Evolutionary conservation across 2,329 filamentous ascomycete species (phyloP).

Genomic region (Penicillium sp.): DNA sequence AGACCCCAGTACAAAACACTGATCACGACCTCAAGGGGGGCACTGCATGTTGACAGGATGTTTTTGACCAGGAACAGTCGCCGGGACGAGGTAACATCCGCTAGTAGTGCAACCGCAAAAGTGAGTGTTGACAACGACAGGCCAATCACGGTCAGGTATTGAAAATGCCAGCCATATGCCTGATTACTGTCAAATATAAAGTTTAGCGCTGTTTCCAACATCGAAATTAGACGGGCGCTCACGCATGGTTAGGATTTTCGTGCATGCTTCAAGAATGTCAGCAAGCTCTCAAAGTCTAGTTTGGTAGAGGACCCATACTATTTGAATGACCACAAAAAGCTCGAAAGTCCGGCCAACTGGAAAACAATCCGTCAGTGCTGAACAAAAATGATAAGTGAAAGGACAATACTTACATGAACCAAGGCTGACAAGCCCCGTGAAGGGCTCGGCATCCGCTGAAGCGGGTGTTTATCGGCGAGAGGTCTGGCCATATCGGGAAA

Average conservation of each 20-base stretch:
- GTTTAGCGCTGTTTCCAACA: not conserved
- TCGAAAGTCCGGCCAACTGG: conserved; percentile 39
- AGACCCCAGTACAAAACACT: conserved; percentile 61
- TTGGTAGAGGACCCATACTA: conserved; percentile 34
- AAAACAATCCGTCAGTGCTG: not conserved
- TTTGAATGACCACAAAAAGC: conserved; percentile 45
- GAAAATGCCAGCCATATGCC: conserved; percentile 64
- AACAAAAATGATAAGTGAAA: not conserved
- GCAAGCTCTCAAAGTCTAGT: not conserved
- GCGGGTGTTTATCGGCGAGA: conserved; percentile 37
- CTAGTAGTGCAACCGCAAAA: conserved; percentile 52
- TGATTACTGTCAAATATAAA: conserved; percentile 43
- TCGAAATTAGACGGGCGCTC: conserved; percentile 1
- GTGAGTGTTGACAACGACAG: conserved; percentile 55
- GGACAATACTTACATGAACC: conserved; percentile 37
- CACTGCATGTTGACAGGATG: conserved; percentile 53
- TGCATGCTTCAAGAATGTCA: conserved; percentile 32
- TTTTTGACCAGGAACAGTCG: conserved; percentile 58
- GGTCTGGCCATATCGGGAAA: conserved; percentile 13
- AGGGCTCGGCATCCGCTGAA: conserved; percentile 44
- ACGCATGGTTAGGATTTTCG: conserved; percentile 43
- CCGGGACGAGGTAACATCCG: conserved; percentile 53
- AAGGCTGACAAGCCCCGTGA: conserved; percentile 41
- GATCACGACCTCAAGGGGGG: conserved; percentile 60
- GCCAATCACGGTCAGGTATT: conserved; percentile 63